phyloP scores from a whole-genome alignment of 768 basidiomycete genomes.

The Amanita molliuscula region DNA sequence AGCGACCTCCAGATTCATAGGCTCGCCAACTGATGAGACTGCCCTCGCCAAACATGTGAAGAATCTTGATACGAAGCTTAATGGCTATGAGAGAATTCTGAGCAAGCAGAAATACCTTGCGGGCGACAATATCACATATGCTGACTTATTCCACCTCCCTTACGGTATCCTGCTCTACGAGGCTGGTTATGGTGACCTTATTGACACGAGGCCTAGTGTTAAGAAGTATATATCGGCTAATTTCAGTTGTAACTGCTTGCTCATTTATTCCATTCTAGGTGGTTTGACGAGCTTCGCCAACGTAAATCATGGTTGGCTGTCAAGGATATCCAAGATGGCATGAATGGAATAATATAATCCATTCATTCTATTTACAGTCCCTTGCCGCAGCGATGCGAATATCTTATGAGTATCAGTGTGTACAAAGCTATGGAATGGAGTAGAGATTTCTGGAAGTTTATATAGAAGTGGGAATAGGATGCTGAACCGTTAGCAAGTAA shows the following conservation, averaged over 20 bases:
- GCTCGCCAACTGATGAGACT: conserved; percentile 20
- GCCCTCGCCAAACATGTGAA: neutral
- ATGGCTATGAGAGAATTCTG: conserved; percentile 47
- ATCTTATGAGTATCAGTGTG: too few species aligned
- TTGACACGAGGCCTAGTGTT: conserved; percentile 28
- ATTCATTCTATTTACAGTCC: too few species aligned
- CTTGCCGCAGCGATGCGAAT: too few species aligned
- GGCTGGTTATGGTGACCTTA: conserved; percentile 19
- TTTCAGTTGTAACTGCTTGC: neutral
- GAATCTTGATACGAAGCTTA: conserved; percentile 31
- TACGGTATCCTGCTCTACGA: conserved; percentile 17
- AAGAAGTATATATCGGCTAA: conserved; percentile 20
- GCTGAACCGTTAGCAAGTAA: too few species aligned
- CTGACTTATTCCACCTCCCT: conserved; percentile 49
- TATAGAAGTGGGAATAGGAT: too few species aligned
- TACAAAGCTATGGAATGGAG: too few species aligned
- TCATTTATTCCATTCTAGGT: neutral
- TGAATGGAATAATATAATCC: neutral
- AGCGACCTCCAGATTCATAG: conserved; percentile 9
- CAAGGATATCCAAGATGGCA: neutral
- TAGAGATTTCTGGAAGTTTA: too few species aligned
- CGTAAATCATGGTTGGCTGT: neutral
- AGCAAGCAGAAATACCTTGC: conserved; percentile 46
- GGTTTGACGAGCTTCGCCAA: neutral
- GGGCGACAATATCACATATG: conserved; percentile 45